Base-by-base conservation (phyloP, 1,284 basidiomycete genomes). In the Cryptococcus sp. region DNA sequence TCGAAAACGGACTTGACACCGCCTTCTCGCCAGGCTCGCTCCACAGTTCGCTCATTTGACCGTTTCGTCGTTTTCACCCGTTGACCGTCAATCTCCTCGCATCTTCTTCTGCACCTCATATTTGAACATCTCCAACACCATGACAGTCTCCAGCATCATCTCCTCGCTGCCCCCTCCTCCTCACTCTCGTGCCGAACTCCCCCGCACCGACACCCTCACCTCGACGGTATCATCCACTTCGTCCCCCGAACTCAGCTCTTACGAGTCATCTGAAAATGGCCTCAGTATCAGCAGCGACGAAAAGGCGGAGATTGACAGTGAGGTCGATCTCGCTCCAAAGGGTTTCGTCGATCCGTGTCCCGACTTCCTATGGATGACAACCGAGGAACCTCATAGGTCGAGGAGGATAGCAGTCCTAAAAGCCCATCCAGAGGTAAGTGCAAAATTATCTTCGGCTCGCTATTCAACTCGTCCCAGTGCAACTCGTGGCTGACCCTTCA, bases 291-390 rank as follows among this genome's bases (percentile, higher is more conserved):
- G 52, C 38, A 50, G 42, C 10, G 41, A 56, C 23, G 53, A 59
- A 1, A 39, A 44, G 6, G n/a, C 27, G 39, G 17, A 19, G 10
- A 50, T 16, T n/a, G 25, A 45, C 16, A 50, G 39, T 3, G 27
- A 44, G 20, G 35, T n/a, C 42, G n/a, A 2, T n/a, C 42, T 45
- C 42, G 42, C 42, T n/a, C 42, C 42, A 8, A 45, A 45, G 42
- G 42, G 42, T 22, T 45, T 45, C 22, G 42, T 45, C 16, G 42
- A 45, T 45, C 42, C 42, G 5, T 45, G 59, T 52, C 66, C 83
- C 1, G 91, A 93, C 69, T 93, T 93, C 70, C 81, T 98, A 31
- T 99, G 95, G 95, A 79, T 95, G 56, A 90, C 96, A 85, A 97
- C 92, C 1, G 95, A 99, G 78, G 96, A 99, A 76, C 95, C 95